These are phyloP conservation scores for Sextonia rubra DNA, from an alignment of 164 flowering plant species.

Conservation along the genomic window DNA sequence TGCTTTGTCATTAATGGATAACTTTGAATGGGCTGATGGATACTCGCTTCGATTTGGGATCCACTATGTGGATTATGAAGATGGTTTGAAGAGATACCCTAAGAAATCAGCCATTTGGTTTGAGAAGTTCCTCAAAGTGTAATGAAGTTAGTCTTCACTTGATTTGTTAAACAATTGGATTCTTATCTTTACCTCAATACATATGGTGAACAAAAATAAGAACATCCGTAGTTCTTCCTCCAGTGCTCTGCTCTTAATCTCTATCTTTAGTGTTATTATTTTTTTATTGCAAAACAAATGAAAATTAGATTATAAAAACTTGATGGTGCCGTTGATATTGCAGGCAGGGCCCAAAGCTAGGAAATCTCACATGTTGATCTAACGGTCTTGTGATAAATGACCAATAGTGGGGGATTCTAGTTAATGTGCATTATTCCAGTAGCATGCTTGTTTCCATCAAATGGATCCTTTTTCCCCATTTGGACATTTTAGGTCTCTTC, in stretches of 20 bases:
- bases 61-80: conserved; percentile 24
- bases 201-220: background rate
- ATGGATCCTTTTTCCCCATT: too few species aligned
- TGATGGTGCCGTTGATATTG: too few species aligned
- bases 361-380: too few species aligned
- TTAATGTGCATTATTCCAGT: too few species aligned
- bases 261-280: background rate
- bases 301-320: too few species aligned
- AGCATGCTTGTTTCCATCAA: too few species aligned
- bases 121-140: conserved; percentile 26
- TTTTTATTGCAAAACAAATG: background rate
- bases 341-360: too few species aligned
- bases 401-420: too few species aligned
- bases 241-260: background rate
- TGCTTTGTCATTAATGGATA: conserved; percentile 41
- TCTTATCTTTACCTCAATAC: background rate
- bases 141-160: background rate
- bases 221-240: too few species aligned
- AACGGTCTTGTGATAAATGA: too few species aligned
- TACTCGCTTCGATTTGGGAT: conserved; percentile 30
- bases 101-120: conserved; percentile 39
- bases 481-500: too few species aligned
- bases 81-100: conserved; percentile 29
- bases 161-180: background rate
- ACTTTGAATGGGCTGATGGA: conserved; percentile 40